These are phyloP conservation scores for Tricholoma matsutake DNA, from an alignment of 768 basidiomycete genomes.

Conservation along the genomic window DNA sequence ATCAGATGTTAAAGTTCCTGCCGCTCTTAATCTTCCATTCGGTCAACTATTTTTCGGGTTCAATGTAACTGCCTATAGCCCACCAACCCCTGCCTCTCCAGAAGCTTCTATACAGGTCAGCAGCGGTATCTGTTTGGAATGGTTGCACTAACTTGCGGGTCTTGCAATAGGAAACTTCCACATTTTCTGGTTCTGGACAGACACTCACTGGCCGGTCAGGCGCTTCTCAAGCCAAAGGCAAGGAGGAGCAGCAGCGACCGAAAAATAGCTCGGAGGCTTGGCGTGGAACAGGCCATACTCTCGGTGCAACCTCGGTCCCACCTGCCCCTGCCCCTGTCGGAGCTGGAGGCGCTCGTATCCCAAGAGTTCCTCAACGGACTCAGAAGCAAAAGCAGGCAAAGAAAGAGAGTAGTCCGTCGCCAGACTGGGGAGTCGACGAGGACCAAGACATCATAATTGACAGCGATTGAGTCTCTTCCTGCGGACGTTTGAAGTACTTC, in stretches of 20 bases:
- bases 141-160: constrained; percentile 5
- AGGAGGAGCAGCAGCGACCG: constrained; percentile 44
- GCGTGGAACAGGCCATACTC: constrained; percentile 48
- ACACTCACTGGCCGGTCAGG: constrained; percentile 56
- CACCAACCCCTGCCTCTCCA: constrained; percentile 37
- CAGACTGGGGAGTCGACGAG: constrained; percentile 82
- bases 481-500: neutral
- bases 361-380: constrained; percentile 40
- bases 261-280: constrained; percentile 36
- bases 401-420: constrained; percentile 62
- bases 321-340: constrained; percentile 45
- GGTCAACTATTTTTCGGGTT: constrained; percentile 98
- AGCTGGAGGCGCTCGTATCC: constrained; percentile 52
- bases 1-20: constrained; percentile 76
- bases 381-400: constrained; percentile 32
- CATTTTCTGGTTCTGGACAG: constrained; percentile 68
- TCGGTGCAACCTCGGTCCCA: constrained; percentile 39
- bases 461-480: constrained; percentile 51
- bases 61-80: constrained; percentile 68
- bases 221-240: constrained; percentile 41
- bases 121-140: constrained; percentile 16
- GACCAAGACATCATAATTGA: constrained; percentile 85
- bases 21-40: constrained; percentile 84
- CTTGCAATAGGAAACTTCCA: constrained; percentile 28
- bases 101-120: constrained; percentile 21